Percentiles rank a stretch among this genome's conserved stretches.
phyloP scores from a whole-genome alignment of 2,329 filamentous ascomycete species.

The Fusarium clavum region DNA sequence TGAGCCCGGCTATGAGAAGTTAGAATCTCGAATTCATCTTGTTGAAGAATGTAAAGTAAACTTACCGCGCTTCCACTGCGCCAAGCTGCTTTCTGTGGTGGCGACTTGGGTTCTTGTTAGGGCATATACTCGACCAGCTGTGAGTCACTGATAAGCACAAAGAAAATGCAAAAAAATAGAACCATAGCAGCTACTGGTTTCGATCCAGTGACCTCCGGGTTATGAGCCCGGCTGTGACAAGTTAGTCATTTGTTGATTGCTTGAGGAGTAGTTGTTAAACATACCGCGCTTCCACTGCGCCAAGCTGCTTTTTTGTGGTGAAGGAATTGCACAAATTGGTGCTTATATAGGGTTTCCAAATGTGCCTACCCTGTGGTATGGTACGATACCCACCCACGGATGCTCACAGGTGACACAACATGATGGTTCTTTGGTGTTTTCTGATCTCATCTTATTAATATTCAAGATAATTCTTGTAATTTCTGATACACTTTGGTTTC shows the following conservation, averaged over 20 bases:
- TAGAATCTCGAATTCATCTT: constrained; percentile 1
- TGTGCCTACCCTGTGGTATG: not conserved
- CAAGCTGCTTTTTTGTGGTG: constrained; percentile 12
- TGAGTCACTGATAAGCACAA: not conserved
- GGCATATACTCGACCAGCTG: not conserved
- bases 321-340: not conserved
- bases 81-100: constrained; percentile 35
- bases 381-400: not conserved
- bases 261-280: constrained; percentile 1
- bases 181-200: constrained; percentile 24
- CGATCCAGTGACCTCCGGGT: constrained; percentile 35
- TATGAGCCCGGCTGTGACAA: constrained; percentile 40
- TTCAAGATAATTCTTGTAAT: fast-evolving
- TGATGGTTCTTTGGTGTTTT: not conserved
- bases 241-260: not conserved
- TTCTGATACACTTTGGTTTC: fast-evolving
- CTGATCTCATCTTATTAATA: not conserved
- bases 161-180: not conserved
- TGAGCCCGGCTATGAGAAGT: constrained; percentile 38
- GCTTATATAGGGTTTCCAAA: not conserved
- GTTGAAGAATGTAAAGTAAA: not conserved
- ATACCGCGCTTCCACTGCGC: constrained; percentile 11
- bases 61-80: constrained; percentile 39
- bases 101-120: not conserved
- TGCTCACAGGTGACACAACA: not conserved